Conservation (phyloP, 1,284 basidiomycete species). For the Abortiporus biennis region DNA sequence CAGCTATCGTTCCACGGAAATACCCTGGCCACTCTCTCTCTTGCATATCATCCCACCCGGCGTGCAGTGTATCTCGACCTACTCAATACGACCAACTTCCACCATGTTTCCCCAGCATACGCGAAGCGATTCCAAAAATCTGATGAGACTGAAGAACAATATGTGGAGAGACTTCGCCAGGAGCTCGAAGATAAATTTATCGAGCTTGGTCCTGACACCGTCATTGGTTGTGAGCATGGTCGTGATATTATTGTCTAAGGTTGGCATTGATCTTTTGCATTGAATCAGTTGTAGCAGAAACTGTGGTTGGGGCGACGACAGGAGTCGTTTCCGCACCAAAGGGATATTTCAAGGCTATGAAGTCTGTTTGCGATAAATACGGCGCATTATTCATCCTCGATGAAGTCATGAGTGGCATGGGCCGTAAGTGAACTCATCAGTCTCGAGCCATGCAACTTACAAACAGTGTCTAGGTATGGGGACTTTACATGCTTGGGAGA, state of each 20-base stretch:
- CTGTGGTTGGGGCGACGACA: conserved; percentile 79
- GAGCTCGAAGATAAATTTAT: conserved; percentile 83
- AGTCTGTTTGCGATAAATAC: conserved; percentile 81
- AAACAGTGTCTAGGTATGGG: conserved; percentile 62
- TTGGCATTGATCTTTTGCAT: conserved; percentile 6
- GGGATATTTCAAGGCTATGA: conserved; percentile 81
- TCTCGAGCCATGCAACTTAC: conserved; percentile 1
- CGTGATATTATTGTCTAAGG: background rate
- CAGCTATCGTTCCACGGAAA: conserved; percentile 82
- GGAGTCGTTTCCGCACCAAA: conserved; percentile 72
- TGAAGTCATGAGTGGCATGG: conserved; percentile 86
- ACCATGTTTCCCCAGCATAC: conserved; percentile 84
- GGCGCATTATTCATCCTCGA: conserved; percentile 84
- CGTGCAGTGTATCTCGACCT: conserved; percentile 62
- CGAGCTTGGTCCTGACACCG: conserved; percentile 73
- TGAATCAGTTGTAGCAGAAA: conserved; percentile 69
- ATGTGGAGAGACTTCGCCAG: conserved; percentile 66
- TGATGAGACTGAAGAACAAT: conserved; percentile 71
- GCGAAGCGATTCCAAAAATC: conserved; percentile 65
- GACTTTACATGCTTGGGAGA: conserved; percentile 82
- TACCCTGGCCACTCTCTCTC: conserved; percentile 63
- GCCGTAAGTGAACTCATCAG: conserved; percentile 42
- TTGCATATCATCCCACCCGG: conserved; percentile 60
- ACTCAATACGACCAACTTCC: conserved; percentile 58
- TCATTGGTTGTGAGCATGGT: conserved; percentile 69